Percentiles rank a stretch among this genome's conserved stretches.
These are phyloP conservation scores for Decorospora gaudefroyi DNA, from an alignment of 2,329 filamentous ascomycete genomes.

Conservation along the genomic window DNA sequence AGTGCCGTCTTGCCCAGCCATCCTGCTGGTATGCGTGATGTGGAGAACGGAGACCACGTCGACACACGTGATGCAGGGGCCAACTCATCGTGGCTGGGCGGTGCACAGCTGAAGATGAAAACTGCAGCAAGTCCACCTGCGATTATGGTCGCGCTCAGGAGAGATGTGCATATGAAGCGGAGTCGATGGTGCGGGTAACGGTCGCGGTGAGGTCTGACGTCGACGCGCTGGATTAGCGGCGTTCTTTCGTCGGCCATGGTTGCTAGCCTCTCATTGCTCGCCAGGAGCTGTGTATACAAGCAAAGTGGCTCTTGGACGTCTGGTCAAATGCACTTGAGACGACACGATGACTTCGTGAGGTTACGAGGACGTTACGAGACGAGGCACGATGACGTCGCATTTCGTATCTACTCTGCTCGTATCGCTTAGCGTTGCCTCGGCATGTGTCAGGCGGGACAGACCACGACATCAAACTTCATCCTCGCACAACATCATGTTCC, in stretches of 20 bases:
- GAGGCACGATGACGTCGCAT: conserved; percentile 20
- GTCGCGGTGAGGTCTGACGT: conserved; percentile 58
- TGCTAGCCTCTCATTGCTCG: conserved; percentile 34
- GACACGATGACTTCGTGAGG: conserved; percentile 18
- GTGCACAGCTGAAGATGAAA: conserved; percentile 46
- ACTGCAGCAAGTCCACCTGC: conserved; percentile 46
- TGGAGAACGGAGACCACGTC: conserved; percentile 24
- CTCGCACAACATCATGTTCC: too few relatives aligned
- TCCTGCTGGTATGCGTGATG: conserved; percentile 36
- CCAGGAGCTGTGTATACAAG: conserved; percentile 19
- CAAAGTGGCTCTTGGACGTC: neutral
- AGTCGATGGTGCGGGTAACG: conserved; percentile 60
- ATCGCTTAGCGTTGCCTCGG: too few relatives aligned
- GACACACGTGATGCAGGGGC: conserved; percentile 7
- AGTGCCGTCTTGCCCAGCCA: conserved; percentile 55
- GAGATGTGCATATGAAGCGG: conserved; percentile 69
- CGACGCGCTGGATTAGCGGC: conserved; percentile 68
- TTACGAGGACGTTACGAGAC: too few relatives aligned
- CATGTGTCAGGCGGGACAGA: too few relatives aligned
- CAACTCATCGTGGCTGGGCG: conserved; percentile 40
- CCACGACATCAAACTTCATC: too few relatives aligned
- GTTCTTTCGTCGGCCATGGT: conserved; percentile 62
- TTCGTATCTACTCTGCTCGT: too few relatives aligned
- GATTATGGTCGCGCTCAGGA: conserved; percentile 48
- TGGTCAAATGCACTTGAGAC: conserved; percentile 6